phyloP scores from a whole-genome alignment of 805 yeast species.

The Sporopachydermia lactativora region DNA sequence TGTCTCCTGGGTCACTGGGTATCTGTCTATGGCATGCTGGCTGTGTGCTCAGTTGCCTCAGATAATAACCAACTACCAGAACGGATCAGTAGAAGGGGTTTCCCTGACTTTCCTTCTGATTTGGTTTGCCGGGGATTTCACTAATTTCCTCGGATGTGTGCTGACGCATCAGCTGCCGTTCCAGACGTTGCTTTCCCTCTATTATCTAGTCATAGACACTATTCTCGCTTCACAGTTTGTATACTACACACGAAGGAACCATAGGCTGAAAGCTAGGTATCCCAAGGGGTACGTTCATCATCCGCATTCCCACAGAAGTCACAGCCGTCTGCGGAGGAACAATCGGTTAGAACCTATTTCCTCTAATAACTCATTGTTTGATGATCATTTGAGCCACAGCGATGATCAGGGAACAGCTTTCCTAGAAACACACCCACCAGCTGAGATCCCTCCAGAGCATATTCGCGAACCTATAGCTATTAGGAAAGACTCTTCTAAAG shows the following conservation, averaged over 20 bases:
- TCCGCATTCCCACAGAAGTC: neutral
- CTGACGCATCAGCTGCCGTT: conserved; percentile 70
- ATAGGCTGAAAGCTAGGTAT: conserved; percentile 7
- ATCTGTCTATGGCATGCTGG: conserved; percentile 43
- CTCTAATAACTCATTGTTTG: neutral
- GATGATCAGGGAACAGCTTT: neutral
- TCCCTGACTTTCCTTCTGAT: conserved; percentile 42
- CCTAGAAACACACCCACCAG: neutral
- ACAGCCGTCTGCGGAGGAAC: neutral
- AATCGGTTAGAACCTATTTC: neutral
- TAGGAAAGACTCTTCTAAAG: neutral
- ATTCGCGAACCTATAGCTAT: neutral
- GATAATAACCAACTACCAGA: conserved; percentile 40
- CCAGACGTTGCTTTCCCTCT: conserved; percentile 57
- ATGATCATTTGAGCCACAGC: neutral
- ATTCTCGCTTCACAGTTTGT: conserved; percentile 57
- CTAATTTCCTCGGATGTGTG: conserved; percentile 55
- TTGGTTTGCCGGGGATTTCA: conserved; percentile 53
- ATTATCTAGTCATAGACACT: conserved; percentile 61
- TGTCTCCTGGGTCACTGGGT: conserved; percentile 19
- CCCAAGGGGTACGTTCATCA: conserved; percentile 2
- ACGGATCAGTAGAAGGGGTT: conserved; percentile 54
- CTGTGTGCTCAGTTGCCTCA: conserved; percentile 66
- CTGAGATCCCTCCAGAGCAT: neutral
- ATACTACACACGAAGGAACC: conserved; percentile 39